Base-by-base conservation (phyloP, 768 basidiomycete species). In the Nidula microcarpa region DNA sequence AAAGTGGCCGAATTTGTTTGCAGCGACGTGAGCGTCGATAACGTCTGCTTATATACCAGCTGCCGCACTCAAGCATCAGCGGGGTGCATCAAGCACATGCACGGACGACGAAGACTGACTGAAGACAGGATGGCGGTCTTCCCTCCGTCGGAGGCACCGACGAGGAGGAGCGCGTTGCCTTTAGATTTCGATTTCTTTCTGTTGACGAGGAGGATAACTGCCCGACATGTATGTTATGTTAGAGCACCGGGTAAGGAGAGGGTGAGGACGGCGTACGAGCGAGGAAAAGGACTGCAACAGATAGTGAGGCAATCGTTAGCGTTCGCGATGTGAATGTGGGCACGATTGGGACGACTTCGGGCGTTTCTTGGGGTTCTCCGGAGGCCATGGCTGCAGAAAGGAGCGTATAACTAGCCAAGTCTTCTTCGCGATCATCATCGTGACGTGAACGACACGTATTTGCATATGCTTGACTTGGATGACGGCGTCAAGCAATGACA, bases 91-190 rank as follows among this genome's bases (percentile, higher is more conserved):
- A 14, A 43, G 35, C 13, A 39, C 16, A 46, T 8, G 36, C 16
- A 43, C 35, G 50, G 41, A 11, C 43, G 18, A 16, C 50, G 23
- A 48, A 3, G 32, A 76, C 85, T 58, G 55, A 89, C 91, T 56
- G 79, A 75, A 18, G 87, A 84, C 48, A 91, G 63, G 37, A 93
- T 83, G 16, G 89, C 77, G 1, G 91, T 93, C 72, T 94, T 94
- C 46, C 91, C 91, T 1, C 82, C 81, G 67, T 91, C 89, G 5
- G 85, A 77, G 37, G 85, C 74, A 2, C 91, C 91, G 3, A 89
- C 77, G n/a, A 94, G 72, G 4, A 94, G 67, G n/a, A 94, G 62
- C n/a, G 78, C 71, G 64, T 79, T 81, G 23, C 86, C 84, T 63
- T 68, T 72, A 1, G 78, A 67, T 43, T 65, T 71, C 6, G 79